phyloP scores from a whole-genome alignment of 192 early-diverging fungal species.

The Dissophora ornata region DNA sequence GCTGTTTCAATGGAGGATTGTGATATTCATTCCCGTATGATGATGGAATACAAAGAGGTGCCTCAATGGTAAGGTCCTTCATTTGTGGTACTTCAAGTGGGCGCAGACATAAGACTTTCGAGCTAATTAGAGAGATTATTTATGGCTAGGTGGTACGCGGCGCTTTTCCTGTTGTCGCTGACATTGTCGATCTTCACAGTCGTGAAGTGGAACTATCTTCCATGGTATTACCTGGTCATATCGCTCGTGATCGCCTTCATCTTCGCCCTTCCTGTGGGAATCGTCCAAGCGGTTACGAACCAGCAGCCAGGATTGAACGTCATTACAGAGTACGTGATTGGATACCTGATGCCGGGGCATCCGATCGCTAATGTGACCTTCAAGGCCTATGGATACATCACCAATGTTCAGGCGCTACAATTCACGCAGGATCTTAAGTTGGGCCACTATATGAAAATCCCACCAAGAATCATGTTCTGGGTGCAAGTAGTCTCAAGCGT shows the following conservation, averaged over 20 bases:
- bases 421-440: conserved; percentile 68
- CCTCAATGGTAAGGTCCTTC: conserved; percentile 68
- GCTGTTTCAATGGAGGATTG: conserved; percentile 50
- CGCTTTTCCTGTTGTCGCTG: conserved; percentile 19
- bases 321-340: conserved; percentile 65
- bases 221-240: conserved; percentile 42
- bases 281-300: conserved; percentile 63
- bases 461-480: conserved; percentile 67
- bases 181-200: conserved; percentile 20
- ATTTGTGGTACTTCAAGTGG: neutral
- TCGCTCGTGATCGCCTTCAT: conserved; percentile 48
- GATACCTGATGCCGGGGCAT: conserved; percentile 63
- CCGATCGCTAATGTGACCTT: conserved; percentile 64
- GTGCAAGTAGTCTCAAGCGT: conserved; percentile 57
- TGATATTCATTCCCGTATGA: conserved; percentile 78
- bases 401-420: conserved; percentile 59
- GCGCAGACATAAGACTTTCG: too few species aligned
- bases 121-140: too few species aligned
- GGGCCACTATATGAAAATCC: conserved; percentile 73
- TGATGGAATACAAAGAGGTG: conserved; percentile 79
- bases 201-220: conserved; percentile 26
- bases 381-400: conserved; percentile 65
- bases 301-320: conserved; percentile 60
- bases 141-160: conserved; percentile 33
- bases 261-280: conserved; percentile 63